Percentiles rank a stretch among this genome's conserved stretches.
These are phyloP conservation scores for Chalara sp. DNA, from an alignment of 2,329 filamentous ascomycete species.

Conservation along the genomic window DNA sequence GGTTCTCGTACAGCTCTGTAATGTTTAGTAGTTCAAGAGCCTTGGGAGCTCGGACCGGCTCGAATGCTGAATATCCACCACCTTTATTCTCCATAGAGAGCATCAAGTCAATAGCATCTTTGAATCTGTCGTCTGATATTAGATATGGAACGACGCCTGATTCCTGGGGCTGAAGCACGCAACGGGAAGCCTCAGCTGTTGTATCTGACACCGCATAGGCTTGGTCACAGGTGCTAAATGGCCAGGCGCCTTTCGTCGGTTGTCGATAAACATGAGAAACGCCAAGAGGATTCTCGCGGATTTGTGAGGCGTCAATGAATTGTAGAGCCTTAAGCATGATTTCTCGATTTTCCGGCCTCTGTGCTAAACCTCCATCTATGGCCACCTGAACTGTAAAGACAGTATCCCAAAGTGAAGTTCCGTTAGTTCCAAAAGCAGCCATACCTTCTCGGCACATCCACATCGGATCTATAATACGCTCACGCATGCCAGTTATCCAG, in stretches of 20 bases:
- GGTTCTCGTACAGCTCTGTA: neutral
- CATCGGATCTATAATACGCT: neutral
- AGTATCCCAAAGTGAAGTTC: slow-evolving; percentile 1
- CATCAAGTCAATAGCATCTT: neutral
- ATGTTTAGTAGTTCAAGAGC: slow-evolving; percentile 1
- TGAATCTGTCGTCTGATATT: neutral
- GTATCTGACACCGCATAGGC: neutral
- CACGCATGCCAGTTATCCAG: neutral
- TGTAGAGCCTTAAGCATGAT: neutral
- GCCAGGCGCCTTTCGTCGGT: slow-evolving; percentile 1
- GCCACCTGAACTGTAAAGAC: neutral
- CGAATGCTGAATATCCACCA: neutral
- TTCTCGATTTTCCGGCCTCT: neutral
- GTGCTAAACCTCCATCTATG: neutral
- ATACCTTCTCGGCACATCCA: neutral
- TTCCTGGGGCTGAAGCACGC: neutral
- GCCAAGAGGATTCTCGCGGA: neutral
- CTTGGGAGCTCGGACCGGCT: neutral
- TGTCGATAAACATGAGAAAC: neutral
- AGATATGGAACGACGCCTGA: neutral
- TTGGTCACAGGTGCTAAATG: neutral
- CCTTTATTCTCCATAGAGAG: neutral
- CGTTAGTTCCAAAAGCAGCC: slow-evolving; percentile 1
- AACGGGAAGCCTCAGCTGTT: neutral
- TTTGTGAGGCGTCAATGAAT: neutral